These are phyloP conservation scores for Ambrosia artemisiifolia DNA, from an alignment of 129 eudicot species.

Conservation along the genomic window DNA sequence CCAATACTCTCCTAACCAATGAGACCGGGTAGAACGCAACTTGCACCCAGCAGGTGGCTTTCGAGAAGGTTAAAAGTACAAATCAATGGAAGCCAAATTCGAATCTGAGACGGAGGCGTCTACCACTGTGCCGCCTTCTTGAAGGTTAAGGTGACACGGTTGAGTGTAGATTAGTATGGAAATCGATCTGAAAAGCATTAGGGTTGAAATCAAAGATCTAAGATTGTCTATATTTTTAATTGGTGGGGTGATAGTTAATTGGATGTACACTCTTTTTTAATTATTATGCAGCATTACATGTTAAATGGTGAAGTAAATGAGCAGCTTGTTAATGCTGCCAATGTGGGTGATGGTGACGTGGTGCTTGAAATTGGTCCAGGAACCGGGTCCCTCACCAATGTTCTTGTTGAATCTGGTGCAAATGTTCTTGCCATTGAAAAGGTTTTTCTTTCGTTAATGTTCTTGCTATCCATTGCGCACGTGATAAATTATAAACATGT, in stretches of 20 bases:
- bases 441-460: conserved; percentile 38
- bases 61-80: too few species aligned
- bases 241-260: background rate
- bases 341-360: conserved; percentile 75
- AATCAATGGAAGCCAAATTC: too few species aligned
- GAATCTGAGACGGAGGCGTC: too few species aligned
- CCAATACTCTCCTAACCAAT: too few species aligned
- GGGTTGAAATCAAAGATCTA: background rate
- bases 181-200: background rate
- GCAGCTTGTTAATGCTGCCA: conserved; percentile 67
- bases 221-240: background rate
- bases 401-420: conserved; percentile 89
- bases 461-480: conserved; percentile 2
- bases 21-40: too few species aligned
- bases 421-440: conserved; percentile 94
- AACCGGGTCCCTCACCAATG: conserved; percentile 93
- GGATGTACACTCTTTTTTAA: background rate
- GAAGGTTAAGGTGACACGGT: background rate
- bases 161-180: background rate
- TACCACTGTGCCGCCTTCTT: background rate
- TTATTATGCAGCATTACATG: conserved; percentile 89
- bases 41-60: too few species aligned
- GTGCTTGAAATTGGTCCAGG: conserved; percentile 99
- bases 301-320: conserved; percentile 68
- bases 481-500: background rate